Percentiles rank a stretch among this genome's conserved stretches.
Conservation (phyloP, 2,329 filamentous ascomycete genomes). For the Neonectria neomacrospora region DNA sequence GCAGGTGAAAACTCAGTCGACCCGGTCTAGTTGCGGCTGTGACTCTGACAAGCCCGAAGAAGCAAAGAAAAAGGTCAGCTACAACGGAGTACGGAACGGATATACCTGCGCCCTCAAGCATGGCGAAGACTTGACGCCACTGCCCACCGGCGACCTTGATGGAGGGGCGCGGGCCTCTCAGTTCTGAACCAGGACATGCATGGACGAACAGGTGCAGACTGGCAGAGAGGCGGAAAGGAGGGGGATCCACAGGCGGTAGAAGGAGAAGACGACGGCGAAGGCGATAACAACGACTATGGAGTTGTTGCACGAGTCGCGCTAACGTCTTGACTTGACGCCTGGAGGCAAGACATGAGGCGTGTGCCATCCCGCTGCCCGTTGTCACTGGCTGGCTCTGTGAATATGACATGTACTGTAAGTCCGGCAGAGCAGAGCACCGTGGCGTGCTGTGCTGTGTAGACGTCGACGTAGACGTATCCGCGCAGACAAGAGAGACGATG, state of each 20-base stretch:
- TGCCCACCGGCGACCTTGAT: not conserved
- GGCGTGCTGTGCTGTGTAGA: not conserved
- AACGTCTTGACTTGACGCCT: not conserved
- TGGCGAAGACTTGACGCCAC: conserved; percentile 4
- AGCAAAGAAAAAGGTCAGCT: not conserved
- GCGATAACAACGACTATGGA: not conserved
- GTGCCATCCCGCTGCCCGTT: not conserved
- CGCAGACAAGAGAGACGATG: not conserved
- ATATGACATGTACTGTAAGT: not conserved
- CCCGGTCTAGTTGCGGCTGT: not conserved
- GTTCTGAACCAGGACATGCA: not conserved
- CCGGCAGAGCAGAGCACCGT: no score
- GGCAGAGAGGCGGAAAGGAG: not conserved
- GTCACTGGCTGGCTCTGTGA: not conserved
- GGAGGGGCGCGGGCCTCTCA: not conserved
- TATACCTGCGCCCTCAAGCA: not conserved
- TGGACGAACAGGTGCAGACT: not conserved
- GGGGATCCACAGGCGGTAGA: not conserved
- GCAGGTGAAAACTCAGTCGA: not conserved
- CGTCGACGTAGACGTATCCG: not conserved
- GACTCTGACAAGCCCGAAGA: not conserved
- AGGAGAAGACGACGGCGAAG: not conserved
- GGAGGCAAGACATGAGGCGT: not conserved
- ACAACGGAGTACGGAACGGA: not conserved
- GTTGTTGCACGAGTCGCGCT: not conserved